Evolutionary conservation across 2,329 filamentous ascomycete species (phyloP), one percentile per base, ranked within the genome.

Genomic region (Trichocomaceae sp.): DNA sequence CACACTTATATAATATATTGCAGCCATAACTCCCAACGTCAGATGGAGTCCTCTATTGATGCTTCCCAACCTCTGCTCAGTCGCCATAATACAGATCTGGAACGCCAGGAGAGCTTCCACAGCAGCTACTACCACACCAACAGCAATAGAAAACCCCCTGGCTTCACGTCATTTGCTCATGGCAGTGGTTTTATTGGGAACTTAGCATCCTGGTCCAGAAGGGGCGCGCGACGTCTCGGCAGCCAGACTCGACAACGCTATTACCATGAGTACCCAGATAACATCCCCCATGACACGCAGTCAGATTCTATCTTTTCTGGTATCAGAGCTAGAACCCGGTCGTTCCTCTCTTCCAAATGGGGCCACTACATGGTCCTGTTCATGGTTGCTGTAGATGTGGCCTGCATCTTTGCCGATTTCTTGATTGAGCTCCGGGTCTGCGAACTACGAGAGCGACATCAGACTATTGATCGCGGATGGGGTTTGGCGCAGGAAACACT

Each of bases 331-430:
- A 52, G 54, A 22, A 56, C 57, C 6, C 49, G 60, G 8, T 23
- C 57, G 31, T 75, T 73, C 58, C 67, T 81, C 26, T 70, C 69
- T 33, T 77, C 75, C 9, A 75, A 71, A 61, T 67, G 67, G 47
- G 77, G 77, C 12, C 78, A 81, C 63, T 79, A 78, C 61, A 65
- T 69, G 3, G 71, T 81, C 15, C 68, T 81, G 13, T 53, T 69
- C 3, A 71, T 81, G 13, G 78, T 81, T 5, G 64, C 72, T 3
- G 67, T 79, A 17, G 79, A 81, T 60, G 73, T 81, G 3, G 66
- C 71, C n/a, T 73, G 73, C 61, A 78, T 80, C 58, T 78, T 81
- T 61, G 73, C 75, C 22, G 76, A 79, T 54, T 77, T 81, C 52
- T 65, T 80, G 39, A 74, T 80, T 52, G 71, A 72, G 47, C 67